A percentile compares a stretch with the other conserved stretches of the same genome.
phyloP scores from a whole-genome alignment of 257 asterid species.

The Phtheirospermum japonicum region DNA sequence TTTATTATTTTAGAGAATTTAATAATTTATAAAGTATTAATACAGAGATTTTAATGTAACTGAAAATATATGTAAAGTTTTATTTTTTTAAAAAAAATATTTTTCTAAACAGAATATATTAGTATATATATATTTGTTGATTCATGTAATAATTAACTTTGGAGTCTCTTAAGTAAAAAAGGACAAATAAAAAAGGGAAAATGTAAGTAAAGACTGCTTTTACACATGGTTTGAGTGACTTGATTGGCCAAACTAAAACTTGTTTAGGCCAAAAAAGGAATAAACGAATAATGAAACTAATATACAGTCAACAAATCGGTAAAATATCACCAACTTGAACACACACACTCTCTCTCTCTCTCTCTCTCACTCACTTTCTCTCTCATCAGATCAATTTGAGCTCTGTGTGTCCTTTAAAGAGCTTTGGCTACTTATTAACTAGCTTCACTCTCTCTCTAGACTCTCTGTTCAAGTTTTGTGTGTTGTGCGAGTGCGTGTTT shows the following conservation, averaged over 20 bases:
- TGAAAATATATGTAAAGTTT: too few species aligned
- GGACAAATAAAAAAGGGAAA: too few species aligned
- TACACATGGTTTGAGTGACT: constrained; percentile 15
- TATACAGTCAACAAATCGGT: constrained; percentile 50
- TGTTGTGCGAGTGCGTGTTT: constrained; percentile 20
- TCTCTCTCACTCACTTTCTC: constrained; percentile 4
- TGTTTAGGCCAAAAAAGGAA: constrained; percentile 6
- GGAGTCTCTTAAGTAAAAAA: too few species aligned
- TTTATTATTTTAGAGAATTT: too few species aligned
- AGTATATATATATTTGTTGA: too few species aligned
- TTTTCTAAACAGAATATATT: too few species aligned
- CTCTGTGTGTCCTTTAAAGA: constrained; percentile 28
- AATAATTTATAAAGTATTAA: too few species aligned
- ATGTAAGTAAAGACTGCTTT: too few species aligned
- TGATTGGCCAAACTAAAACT: constrained; percentile 21
- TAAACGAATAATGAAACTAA: not conserved
- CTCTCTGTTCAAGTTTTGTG: constrained; percentile 11
- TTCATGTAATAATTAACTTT: too few species aligned
- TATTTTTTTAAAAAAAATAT: too few species aligned
- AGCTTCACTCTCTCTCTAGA: constrained; percentile 25
- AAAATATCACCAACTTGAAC: constrained; percentile 32
- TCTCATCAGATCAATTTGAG: constrained; percentile 27
- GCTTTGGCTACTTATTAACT: constrained; percentile 30
- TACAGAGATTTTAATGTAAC: too few species aligned
- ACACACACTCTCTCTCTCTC: constrained; percentile 23